Evolutionary conservation across 225 moss, liverwort and hornwort species (phyloP).

Genomic region (Lunularia cruciata): DNA sequence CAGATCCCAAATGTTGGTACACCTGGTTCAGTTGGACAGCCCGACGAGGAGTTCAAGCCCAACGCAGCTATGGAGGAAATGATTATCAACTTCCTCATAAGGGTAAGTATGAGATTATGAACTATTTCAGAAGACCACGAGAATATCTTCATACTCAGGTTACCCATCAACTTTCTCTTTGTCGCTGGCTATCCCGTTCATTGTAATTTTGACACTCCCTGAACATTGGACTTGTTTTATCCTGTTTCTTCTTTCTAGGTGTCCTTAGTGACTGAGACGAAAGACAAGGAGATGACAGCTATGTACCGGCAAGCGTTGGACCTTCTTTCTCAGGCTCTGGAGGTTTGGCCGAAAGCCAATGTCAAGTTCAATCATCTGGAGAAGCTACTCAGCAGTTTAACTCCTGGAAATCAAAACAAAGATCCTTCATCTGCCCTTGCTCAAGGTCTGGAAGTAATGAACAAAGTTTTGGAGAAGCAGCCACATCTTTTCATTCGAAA

Average conservation of each 20-base stretch:
- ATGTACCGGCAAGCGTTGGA: conserved; percentile 97
- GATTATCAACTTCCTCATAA: conserved; percentile 96
- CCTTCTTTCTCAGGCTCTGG: conserved; percentile 84
- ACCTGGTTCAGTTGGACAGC: conserved; percentile 88
- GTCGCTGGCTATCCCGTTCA: too few species aligned
- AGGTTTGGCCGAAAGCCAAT: conserved; percentile 99
- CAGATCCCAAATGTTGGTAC: conserved; percentile 90
- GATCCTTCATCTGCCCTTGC: conserved; percentile 91
- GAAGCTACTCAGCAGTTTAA: conserved; percentile 76
- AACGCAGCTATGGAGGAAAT: conserved; percentile 99
- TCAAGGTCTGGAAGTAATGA: conserved; percentile 96
- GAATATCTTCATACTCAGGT: too few species aligned
- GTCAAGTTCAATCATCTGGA: conserved; percentile 98
- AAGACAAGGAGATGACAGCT: conserved; percentile 87
- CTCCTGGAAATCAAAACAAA: conserved; percentile 79
- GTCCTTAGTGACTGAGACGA: conserved; percentile 90
- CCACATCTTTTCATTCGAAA: conserved; percentile 93
- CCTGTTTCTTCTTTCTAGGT: conserved; percentile 53
- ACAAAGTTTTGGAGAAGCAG: conserved; percentile 92
- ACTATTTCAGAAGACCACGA: too few species aligned
- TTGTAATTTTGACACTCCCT: too few species aligned
- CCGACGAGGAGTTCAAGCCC: conserved; percentile 98
- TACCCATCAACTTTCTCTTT: too few species aligned
- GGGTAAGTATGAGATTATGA: conserved; percentile 50
- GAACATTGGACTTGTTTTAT: too few species aligned